Conservation (phyloP, 2,329 filamentous ascomycete genomes). For the Teratosphaeria pseudoeucalypti region DNA sequence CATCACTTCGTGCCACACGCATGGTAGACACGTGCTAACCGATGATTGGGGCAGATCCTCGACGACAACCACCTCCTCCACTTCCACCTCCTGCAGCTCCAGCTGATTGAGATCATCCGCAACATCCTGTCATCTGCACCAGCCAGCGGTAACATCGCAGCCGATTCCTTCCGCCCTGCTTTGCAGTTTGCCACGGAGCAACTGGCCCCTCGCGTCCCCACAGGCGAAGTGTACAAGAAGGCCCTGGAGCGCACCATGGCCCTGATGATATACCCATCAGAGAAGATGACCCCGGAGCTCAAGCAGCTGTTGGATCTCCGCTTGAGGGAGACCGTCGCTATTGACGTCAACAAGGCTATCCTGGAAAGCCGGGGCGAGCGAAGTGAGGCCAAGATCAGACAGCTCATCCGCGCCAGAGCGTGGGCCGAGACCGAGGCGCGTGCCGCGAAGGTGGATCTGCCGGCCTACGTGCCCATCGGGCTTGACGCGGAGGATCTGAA, state of each 20-base stretch:
- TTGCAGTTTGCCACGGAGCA: conserved; percentile 80
- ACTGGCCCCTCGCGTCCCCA: conserved; percentile 76
- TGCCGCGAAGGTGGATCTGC: conserved; percentile 31
- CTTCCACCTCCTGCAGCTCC: conserved; percentile 79
- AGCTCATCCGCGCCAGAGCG: conserved; percentile 68
- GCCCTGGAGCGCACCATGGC: conserved; percentile 91
- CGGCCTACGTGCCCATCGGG: conserved; percentile 31
- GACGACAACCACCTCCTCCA: conserved; percentile 75
- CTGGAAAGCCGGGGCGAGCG: conserved; percentile 60
- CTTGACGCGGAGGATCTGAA: conserved; percentile 23
- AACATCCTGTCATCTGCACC: conserved; percentile 37
- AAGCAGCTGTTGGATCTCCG: conserved; percentile 67
- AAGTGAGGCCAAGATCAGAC: conserved; percentile 70
- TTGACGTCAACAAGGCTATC: conserved; percentile 81
- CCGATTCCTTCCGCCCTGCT: conserved; percentile 71
- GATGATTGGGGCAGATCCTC: conserved; percentile 54
- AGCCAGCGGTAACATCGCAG: conserved; percentile 37
- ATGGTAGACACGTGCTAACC: conserved; percentile 4
- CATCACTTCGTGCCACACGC: background rate
- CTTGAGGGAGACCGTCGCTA: conserved; percentile 73
- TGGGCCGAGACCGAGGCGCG: conserved; percentile 67
- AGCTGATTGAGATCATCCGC: conserved; percentile 88
- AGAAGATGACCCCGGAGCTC: conserved; percentile 65
- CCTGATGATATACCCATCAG: conserved; percentile 76
- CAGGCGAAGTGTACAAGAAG: conserved; percentile 67